phyloP scores from a whole-genome alignment of 257 asterid genomes.

The Solanum chiquidenum region DNA sequence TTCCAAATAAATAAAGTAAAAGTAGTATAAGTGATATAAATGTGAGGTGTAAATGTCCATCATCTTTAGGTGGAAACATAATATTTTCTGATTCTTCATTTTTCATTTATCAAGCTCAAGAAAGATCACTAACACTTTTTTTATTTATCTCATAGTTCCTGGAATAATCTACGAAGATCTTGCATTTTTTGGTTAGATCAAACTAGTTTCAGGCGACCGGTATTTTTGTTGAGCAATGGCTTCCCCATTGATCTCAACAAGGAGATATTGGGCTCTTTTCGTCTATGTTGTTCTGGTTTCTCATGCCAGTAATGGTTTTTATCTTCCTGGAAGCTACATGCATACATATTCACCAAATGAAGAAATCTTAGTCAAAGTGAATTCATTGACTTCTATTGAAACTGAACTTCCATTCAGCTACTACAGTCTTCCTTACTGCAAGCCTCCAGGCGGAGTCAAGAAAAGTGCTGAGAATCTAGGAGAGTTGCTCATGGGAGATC shows the following conservation, averaged over 20 bases:
- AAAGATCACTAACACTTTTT: neutral
- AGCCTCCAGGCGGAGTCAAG: slow-evolving; percentile 50
- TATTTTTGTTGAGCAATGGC: slow-evolving; percentile 51
- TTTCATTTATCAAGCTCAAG: neutral
- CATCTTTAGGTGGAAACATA: neutral
- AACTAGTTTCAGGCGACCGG: slow-evolving; percentile 14
- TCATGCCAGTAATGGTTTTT: slow-evolving; percentile 52
- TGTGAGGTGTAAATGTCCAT: neutral
- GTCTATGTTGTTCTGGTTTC: slow-evolving; percentile 34
- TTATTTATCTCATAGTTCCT: neutral
- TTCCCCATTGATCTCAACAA: slow-evolving; percentile 36
- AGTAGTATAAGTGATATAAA: too few relatives aligned
- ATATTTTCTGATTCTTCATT: neutral
- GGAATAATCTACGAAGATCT: neutral
- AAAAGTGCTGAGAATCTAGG: slow-evolving; percentile 84
- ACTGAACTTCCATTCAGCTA: slow-evolving; percentile 74
- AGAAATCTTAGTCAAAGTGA: slow-evolving; percentile 49
- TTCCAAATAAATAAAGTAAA: neutral
- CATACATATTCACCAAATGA: slow-evolving; percentile 50
- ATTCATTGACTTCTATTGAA: slow-evolving; percentile 76
- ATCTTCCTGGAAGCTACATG: slow-evolving; percentile 79
- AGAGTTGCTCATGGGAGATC: slow-evolving; percentile 80
- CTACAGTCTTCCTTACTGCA: slow-evolving; percentile 69
- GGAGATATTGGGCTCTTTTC: slow-evolving; percentile 35
- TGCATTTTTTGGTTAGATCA: slow-evolving; percentile 10